Base-by-base conservation (phyloP, 2,329 filamentous ascomycete genomes). In the Scytalidium sp. region DNA sequence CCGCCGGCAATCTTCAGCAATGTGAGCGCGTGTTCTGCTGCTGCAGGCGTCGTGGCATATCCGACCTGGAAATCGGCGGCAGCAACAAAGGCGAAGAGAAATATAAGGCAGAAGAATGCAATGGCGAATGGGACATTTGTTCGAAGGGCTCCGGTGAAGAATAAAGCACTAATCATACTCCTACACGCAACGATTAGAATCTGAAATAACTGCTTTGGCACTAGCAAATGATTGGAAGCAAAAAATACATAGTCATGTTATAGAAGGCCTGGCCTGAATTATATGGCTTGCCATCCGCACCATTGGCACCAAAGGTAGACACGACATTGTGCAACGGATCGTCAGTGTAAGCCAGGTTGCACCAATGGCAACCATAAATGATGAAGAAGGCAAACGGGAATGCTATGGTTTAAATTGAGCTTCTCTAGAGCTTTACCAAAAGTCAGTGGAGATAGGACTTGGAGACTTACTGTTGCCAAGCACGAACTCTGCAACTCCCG, bases 241-340 rank as follows among this genome's bases (percentile, higher is more conserved):
- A n/a, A n/a, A n/a, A n/a, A n/a, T n/a, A 22, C 53, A 55, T 53
- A 4, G 49, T 47, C 10, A 50, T 47, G 19, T 39, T 29, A n/a
- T 55, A 55, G n/a, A 52, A 47, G 1, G 50, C 53, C 39, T 55
- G 53, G 5, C 50, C 50, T 3, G 53, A 44, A 45, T 55, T 55
- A 17, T 49, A 50, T 15, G 19, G 22, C 19, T 50, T 50, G 3
- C 11, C n/a, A 4, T 47, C 19, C 13, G 49, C 49, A 5, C 47
- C 51, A 17, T 21, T 44, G 1, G 32, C 43, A 5, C 43, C 41
- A 19, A 88, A 91, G 45, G 78, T 79, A 29, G 91, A 76, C 1
- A 91, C 72, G 13, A 92, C 82, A 45, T 86, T 87, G 29, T 79
- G 76, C 42, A 90, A 75, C 2, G 80, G 76, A 2, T 85, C 78